A percentile compares a stretch with the other conserved stretches of the same genome.
Evolutionary conservation across 257 asterid species (phyloP).

Genomic region (Rauvolfia tetraphylla): DNA sequence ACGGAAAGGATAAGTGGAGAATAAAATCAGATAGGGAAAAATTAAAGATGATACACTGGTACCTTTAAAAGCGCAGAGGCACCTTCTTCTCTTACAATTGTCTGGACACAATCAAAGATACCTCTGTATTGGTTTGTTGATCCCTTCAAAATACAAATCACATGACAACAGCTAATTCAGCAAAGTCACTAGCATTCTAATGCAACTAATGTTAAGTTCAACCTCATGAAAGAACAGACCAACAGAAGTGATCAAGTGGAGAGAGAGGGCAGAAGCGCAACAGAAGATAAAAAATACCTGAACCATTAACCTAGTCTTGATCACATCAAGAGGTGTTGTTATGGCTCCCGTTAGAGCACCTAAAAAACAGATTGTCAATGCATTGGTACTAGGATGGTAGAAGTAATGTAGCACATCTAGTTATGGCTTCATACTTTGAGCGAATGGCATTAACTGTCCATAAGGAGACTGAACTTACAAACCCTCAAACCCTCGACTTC

Average conservation of each 20-base stretch:
- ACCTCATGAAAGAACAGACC: neutral
- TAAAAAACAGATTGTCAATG: slow-evolving; percentile 15
- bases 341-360: slow-evolving; percentile 97
- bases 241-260: neutral
- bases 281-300: slow-evolving; percentile 53
- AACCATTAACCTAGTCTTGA: slow-evolving; percentile 91
- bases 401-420: neutral
- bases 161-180: slow-evolving; percentile 13
- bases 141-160: slow-evolving; percentile 48
- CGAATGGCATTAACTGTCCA: neutral
- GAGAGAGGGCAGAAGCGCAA: neutral
- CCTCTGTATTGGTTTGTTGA: slow-evolving; percentile 82
- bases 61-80: slow-evolving; percentile 82
- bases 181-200: slow-evolving; percentile 6
- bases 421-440: neutral
- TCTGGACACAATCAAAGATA: slow-evolving; percentile 69
- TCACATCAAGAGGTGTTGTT: slow-evolving; percentile 97
- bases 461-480: neutral
- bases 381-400: neutral
- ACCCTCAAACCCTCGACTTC: neutral
- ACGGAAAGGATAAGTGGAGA: neutral
- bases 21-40: neutral
- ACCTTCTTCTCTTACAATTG: slow-evolving; percentile 83
- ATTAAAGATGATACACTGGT: neutral
- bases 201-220: neutral